Percentiles rank a stretch among this genome's conserved stretches.
These are phyloP conservation scores for Plectosphaerella cucumerina DNA, from an alignment of 2,329 filamentous ascomycete genomes.

Conservation along the genomic window DNA sequence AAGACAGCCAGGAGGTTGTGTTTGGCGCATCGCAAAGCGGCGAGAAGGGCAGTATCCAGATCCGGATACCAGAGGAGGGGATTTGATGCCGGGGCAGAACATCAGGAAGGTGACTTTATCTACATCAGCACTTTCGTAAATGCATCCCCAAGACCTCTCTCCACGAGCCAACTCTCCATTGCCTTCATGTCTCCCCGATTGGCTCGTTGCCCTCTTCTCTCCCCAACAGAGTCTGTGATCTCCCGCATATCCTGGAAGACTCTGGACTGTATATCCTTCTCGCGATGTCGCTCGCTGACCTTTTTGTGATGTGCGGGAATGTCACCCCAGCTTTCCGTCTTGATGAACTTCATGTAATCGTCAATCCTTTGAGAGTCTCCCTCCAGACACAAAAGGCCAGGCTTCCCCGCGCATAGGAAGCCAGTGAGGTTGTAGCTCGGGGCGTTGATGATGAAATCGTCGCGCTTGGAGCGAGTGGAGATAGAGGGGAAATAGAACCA, in stretches of 20 bases:
- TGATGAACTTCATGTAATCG: conserved; percentile 59
- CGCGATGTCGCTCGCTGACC: conserved; percentile 51
- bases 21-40: conserved; percentile 15
- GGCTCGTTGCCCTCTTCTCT: conserved; percentile 41
- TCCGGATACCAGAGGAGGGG: too few species aligned
- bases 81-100: too few species aligned
- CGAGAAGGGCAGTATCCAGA: background rate
- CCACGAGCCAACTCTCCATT: conserved; percentile 43
- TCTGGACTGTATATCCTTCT: conserved; percentile 27
- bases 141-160: conserved; percentile 36
- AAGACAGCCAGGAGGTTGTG: conserved; percentile 82
- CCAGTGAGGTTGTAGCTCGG: conserved; percentile 50
- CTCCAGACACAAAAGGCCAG: conserved; percentile 49
- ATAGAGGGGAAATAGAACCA: conserved; percentile 64
- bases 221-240: conserved; percentile 46
- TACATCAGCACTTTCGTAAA: conserved; percentile 37
- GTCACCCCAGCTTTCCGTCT: conserved; percentile 59
- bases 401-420: conserved; percentile 57
- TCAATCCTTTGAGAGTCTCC: conserved; percentile 44
- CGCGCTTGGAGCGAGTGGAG: conserved; percentile 53
- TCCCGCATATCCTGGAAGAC: conserved; percentile 53
- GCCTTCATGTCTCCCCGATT: conserved; percentile 51
- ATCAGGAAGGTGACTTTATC: background rate
- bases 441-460: conserved; percentile 51
- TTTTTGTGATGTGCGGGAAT: conserved; percentile 60